Conservation (phyloP, 495 filamentous ascomycete species). For the Penicillium coprophilum region DNA sequence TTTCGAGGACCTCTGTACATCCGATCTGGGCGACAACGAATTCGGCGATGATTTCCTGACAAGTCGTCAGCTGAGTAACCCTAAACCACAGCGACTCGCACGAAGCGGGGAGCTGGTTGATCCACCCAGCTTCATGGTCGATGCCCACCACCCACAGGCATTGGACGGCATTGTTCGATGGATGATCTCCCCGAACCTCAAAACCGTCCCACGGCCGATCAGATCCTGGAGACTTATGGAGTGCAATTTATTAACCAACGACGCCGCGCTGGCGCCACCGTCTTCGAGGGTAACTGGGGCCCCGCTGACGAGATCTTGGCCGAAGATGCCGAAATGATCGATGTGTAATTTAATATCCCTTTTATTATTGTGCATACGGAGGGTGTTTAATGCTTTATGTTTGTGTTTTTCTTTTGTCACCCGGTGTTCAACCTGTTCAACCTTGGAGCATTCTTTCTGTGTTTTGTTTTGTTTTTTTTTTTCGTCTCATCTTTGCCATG, state of each 20-base stretch:
- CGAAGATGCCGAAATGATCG: constrained; percentile 74
- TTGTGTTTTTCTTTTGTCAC: constrained; percentile 38
- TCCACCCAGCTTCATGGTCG: constrained; percentile 83
- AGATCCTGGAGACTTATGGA: constrained; percentile 66
- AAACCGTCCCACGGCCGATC: constrained; percentile 70
- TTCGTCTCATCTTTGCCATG: constrained; percentile 23
- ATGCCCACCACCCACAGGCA: constrained; percentile 64
- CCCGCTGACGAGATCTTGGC: constrained; percentile 70
- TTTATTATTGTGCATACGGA: constrained; percentile 42
- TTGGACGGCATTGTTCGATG: constrained; percentile 80
- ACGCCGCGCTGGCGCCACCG: constrained; percentile 78
- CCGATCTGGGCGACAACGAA: constrained; percentile 48
- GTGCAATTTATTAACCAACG: constrained; percentile 73
- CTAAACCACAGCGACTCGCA: constrained; percentile 32
- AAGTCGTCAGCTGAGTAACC: constrained; percentile 26
- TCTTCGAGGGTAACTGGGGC: constrained; percentile 95
- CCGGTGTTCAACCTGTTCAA: constrained; percentile 35
- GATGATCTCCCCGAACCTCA: constrained; percentile 81
- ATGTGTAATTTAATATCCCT: constrained; percentile 52
- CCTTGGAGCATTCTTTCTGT: constrained; percentile 23
- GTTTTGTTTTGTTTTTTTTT: constrained; percentile 12
- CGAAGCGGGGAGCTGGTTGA: constrained; percentile 66
- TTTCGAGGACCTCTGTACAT: constrained; percentile 52
- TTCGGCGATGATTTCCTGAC: constrained; percentile 38
- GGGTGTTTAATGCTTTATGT: constrained; percentile 35